Evolutionary conservation across 108 stramenopile genomes (phyloP).

Genomic region (Cyclotella sp.): DNA sequence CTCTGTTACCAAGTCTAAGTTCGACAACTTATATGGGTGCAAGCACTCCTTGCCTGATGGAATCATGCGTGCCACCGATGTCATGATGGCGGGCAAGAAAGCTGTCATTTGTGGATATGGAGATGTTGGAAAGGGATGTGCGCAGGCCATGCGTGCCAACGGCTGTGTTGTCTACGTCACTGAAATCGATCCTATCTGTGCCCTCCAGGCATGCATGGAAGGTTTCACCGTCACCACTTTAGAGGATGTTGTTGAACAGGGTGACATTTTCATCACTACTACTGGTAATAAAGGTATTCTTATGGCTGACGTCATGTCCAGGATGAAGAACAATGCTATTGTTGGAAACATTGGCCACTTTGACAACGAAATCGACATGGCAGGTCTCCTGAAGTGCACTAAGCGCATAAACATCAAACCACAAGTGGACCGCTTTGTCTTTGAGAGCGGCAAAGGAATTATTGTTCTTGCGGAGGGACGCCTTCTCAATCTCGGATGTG

Average conservation of each 20-base stretch:
- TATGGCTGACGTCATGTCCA: constrained; percentile 93
- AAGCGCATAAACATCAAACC: constrained; percentile 99
- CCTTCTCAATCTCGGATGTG: constrained; percentile 99
- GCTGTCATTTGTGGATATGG: constrained; percentile 99
- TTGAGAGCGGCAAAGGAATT: constrained; percentile 87
- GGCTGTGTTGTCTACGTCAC: constrained; percentile 98
- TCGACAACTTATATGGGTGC: constrained; percentile 99
- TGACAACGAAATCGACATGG: constrained; percentile 99
- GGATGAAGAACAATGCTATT: constrained; percentile 99
- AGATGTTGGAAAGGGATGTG: constrained; percentile 99
- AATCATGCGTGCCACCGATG: constrained; percentile 99
- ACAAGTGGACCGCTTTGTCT: constrained; percentile 99
- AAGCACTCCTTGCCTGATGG: constrained; percentile 99
- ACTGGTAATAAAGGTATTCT: constrained; percentile 99
- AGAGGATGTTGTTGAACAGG: constrained; percentile 82
- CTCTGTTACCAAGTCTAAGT: constrained; percentile 99
- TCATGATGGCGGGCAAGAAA: constrained; percentile 99
- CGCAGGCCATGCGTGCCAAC: constrained; percentile 97
- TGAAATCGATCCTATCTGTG: constrained; percentile 99
- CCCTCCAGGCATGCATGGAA: constrained; percentile 99
- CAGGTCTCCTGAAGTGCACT: constrained; percentile 88
- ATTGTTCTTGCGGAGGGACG: constrained; percentile 99
- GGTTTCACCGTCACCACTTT: constrained; percentile 96
- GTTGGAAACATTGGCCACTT: constrained; percentile 99
- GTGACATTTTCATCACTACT: constrained; percentile 99